Evolutionary conservation across 75 land plant genomes (phyloP), one percentile per base, ranked within the genome.

Genomic region (Picea sitchensis): DNA sequence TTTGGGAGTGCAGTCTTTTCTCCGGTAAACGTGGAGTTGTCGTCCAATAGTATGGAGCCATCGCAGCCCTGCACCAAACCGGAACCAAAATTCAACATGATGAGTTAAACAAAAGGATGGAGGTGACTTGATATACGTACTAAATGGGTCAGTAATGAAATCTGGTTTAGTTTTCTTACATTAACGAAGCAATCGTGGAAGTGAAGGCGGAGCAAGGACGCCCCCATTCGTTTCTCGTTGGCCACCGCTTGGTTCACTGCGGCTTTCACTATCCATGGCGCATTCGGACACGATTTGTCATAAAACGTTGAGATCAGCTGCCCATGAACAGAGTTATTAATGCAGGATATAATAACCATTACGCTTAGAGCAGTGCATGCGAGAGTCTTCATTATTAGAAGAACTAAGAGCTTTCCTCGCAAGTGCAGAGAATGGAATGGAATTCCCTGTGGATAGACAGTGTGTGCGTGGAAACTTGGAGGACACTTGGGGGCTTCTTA

Each of bases 11-110:
- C 73, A 17, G 69, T 69, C 23, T 81, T 81, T 63, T 80, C 83
- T 20, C 77, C 78, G 6, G 60, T 68, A 14, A 69, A 41, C 15
- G 73, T 69, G 2, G 73, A 8, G 14, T 77, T 64, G 6, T 62
- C 84, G 51, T 84, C 85, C 69, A 84, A 32, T 14, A 84, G 75
- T 18, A 84, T 65, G 4, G 84, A 84, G 1, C 41, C 85, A 26
- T 84, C 85, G 41, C 85, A 84, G 54, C 85, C 85, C 84, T 83
- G 84, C 12, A 63, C 4, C 44, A 41, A 41, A 41, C 85, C 84
- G 80, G 84, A 1, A 63, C 4, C 44, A 41, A 41, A 41, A 41
- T 41, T 41, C 44, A 41, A 4, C 44, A 41, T 41, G 5, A 41
- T 41, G 5, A 5, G 44, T 41, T 3, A 41, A 41, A 4, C 44